Percentiles rank a stretch among this genome's conserved stretches.
Conservation (phyloP, 768 basidiomycete species). For the Tylopilus sp. region DNA sequence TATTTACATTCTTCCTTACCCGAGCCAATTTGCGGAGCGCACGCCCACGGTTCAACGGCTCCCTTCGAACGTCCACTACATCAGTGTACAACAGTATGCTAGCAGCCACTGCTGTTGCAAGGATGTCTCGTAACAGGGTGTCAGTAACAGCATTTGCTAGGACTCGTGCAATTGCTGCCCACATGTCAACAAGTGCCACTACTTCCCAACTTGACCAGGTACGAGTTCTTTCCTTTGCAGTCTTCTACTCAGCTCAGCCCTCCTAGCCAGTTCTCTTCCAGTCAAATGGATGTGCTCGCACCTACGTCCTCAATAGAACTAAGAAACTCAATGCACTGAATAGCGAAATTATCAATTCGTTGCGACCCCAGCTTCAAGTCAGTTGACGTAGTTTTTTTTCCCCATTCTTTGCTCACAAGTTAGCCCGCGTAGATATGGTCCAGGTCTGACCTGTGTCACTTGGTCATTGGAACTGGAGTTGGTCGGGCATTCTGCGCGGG, state of each 20-base stretch:
- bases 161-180: constrained; percentile 31
- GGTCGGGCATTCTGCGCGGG: constrained; percentile 90
- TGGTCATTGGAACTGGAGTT: constrained; percentile 68
- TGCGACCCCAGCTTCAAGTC: constrained; percentile 78
- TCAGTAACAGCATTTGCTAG: constrained; percentile 29
- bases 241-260: constrained; percentile 15
- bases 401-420: constrained; percentile 6
- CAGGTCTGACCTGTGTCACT: constrained; percentile 61
- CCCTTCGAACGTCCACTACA: background rate
- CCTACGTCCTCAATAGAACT: constrained; percentile 78
- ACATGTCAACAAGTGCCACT: constrained; percentile 32
- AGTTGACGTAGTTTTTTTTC: constrained; percentile 13
- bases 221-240: background rate
- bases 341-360: constrained; percentile 66
- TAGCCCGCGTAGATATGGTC: constrained; percentile 61
- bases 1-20: too few relatives aligned
- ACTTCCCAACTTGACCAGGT: constrained; percentile 26
- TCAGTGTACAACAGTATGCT: constrained; percentile 24
- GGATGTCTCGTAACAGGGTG: constrained; percentile 28
- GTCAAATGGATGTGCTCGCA: constrained; percentile 58
- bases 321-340: constrained; percentile 81
- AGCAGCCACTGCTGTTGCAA: constrained; percentile 20
- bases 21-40: too few relatives aligned
- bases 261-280: constrained; percentile 61
- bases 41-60: too few relatives aligned